A percentile compares a stretch with the other conserved stretches of the same genome.
These are phyloP conservation scores for Colletotrichum brevisporum DNA, from an alignment of 2,329 filamentous ascomycete species.

Conservation along the genomic window DNA sequence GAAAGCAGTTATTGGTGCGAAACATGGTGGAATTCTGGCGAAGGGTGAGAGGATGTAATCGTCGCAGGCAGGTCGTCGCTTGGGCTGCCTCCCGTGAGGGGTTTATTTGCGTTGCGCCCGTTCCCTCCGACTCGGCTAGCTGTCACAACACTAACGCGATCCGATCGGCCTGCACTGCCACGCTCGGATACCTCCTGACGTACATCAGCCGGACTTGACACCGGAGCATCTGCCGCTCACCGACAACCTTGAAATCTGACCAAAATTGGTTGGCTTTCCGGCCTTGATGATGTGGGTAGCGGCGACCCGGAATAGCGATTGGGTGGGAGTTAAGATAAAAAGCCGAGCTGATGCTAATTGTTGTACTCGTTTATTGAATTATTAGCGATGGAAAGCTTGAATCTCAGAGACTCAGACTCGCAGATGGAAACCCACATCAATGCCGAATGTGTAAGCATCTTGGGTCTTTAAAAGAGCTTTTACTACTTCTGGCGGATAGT, in stretches of 20 bases:
- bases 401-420: too few relatives aligned
- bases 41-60: background rate
- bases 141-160: slow-evolving; percentile 31
- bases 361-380: too few relatives aligned
- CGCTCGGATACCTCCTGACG: slow-evolving; percentile 29
- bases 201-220: background rate
- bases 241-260: slow-evolving; percentile 27
- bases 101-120: slow-evolving; percentile 27
- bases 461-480: too few relatives aligned
- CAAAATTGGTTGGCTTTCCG: background rate
- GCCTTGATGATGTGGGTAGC: too few relatives aligned
- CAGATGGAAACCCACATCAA: too few relatives aligned
- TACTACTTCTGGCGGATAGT: too few relatives aligned
- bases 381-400: too few relatives aligned
- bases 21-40: background rate
- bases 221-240: slow-evolving; percentile 16
- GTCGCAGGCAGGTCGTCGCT: slow-evolving; percentile 1
- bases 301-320: too few relatives aligned
- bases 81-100: slow-evolving; percentile 37
- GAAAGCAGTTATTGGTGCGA: background rate
- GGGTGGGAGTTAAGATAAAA: too few relatives aligned
- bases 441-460: too few relatives aligned
- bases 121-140: slow-evolving; percentile 25
- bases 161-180: slow-evolving; percentile 36
- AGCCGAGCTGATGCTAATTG: too few relatives aligned